Conservation (phyloP, 371 early-diverging fungal genomes). For the Syncephalastrum sp. region DNA sequence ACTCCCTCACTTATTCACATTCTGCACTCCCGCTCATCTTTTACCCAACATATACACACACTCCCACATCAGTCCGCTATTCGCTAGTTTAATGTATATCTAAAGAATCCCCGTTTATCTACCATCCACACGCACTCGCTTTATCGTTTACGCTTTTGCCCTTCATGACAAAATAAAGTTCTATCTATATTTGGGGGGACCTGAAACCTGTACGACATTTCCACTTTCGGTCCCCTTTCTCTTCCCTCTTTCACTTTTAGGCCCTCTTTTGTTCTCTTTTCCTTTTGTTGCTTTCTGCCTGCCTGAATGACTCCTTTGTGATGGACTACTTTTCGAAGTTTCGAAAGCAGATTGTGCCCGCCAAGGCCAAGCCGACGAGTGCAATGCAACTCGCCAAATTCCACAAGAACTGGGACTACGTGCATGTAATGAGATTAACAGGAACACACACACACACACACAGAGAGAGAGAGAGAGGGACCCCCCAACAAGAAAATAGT, state of each 20-base stretch:
- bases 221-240: no score
- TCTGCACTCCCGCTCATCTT: no score
- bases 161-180: no score
- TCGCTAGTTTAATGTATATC: neutral
- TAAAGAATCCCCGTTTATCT: neutral
- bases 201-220: no score
- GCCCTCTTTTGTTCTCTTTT: no score
- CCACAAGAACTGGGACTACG: conserved; percentile 73
- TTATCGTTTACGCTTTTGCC: no score
- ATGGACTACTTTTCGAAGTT: conserved; percentile 74
- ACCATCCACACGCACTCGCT: no score
- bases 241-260: no score
- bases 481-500: neutral
- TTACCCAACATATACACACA: conserved; percentile 4
- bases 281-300: no score
- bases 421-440: conserved; percentile 51
- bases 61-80: neutral
- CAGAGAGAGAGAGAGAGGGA: no score
- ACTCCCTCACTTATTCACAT: no score
- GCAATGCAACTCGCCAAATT: conserved; percentile 73
- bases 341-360: conserved; percentile 63
- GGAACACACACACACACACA: neutral
- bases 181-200: no score
- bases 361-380: conserved; percentile 61
- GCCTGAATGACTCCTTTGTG: neutral